Conservation (phyloP, 2,329 filamentous ascomycete genomes). For the Elsinoe fawcettii region DNA sequence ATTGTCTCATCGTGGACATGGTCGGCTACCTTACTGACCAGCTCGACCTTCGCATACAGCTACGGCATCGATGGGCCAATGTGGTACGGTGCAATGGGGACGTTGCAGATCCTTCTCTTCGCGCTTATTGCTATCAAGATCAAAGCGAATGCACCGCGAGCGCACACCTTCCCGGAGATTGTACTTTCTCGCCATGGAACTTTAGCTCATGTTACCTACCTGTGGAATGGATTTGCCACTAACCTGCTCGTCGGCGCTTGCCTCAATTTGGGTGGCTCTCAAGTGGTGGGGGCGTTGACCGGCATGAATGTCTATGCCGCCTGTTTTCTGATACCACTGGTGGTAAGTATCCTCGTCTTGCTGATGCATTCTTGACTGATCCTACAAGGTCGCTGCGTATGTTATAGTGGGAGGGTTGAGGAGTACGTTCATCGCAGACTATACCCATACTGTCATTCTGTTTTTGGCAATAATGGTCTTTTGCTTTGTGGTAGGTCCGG, state of each 20-base stretch:
- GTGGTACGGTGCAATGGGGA: slow-evolving; percentile 39
- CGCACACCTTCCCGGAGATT: slow-evolving; percentile 37
- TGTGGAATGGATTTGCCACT: slow-evolving; percentile 36
- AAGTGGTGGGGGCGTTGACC: slow-evolving; percentile 37
- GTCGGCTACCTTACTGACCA: slow-evolving; percentile 31
- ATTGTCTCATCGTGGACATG: slow-evolving; percentile 89
- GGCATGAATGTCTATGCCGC: slow-evolving; percentile 41
- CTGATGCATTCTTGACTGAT: not conserved
- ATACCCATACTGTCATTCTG: slow-evolving; percentile 31
- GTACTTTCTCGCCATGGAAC: slow-evolving; percentile 33
- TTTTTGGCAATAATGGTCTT: slow-evolving; percentile 33
- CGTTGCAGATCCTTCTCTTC: slow-evolving; percentile 39
- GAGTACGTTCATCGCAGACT: slow-evolving; percentile 31
- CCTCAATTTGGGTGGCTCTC: slow-evolving; percentile 39
- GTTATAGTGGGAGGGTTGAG: slow-evolving; percentile 28
- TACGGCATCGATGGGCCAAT: slow-evolving; percentile 33
- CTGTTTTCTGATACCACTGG: slow-evolving; percentile 37
- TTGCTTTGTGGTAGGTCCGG: slow-evolving; percentile 9
- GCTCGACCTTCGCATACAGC: slow-evolving; percentile 29
- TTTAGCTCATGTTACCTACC: slow-evolving; percentile 24
- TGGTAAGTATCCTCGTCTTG: slow-evolving; percentile 23
- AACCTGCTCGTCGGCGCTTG: slow-evolving; percentile 39
- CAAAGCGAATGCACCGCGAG: slow-evolving; percentile 35
- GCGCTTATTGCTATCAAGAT: slow-evolving; percentile 38
- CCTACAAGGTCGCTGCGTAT: slow-evolving; percentile 20